Conservation (phyloP, 164 flowering plant species). For the Nelumbo lutea region DNA sequence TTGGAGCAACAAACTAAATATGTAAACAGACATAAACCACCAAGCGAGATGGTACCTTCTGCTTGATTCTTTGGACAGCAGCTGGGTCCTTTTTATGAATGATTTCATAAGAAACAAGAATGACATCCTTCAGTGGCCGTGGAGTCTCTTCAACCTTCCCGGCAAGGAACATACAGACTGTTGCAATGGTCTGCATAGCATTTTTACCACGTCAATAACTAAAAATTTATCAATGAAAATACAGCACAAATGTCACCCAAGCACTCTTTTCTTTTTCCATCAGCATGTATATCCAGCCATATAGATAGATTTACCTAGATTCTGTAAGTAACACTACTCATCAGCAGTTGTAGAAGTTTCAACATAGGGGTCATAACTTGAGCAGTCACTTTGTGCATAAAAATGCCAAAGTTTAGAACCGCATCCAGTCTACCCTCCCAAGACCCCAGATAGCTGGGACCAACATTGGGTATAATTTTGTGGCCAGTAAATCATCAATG, state of each 20-base stretch:
- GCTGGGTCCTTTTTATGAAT: slow-evolving; percentile 68
- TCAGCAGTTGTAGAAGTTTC: too few species aligned
- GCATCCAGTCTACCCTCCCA: too few species aligned
- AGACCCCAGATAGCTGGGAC: too few species aligned
- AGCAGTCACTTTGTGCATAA: too few species aligned
- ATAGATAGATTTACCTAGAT: too few species aligned
- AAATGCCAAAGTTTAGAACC: too few species aligned
- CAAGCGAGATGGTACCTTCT: slow-evolving; percentile 42
- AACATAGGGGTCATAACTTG: too few species aligned
- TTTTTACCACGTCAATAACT: background rate
- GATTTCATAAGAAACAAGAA: slow-evolving; percentile 72
- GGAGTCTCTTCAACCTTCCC: slow-evolving; percentile 90
- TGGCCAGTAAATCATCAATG: too few species aligned
- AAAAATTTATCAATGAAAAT: background rate
- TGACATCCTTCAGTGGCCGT: slow-evolving; percentile 70
- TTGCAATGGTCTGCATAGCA: slow-evolving; percentile 59
- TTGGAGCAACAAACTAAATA: slow-evolving; percentile 5
- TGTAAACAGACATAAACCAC: slow-evolving; percentile 9
- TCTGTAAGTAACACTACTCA: too few species aligned
- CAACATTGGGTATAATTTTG: too few species aligned
- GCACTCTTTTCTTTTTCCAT: too few species aligned
- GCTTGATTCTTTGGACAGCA: slow-evolving; percentile 69
- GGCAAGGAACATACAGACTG: slow-evolving; percentile 84
- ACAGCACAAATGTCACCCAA: background rate
- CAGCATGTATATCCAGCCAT: too few species aligned